Percentiles rank a stretch among this genome's conserved stretches.
Conservation (phyloP, 306 rosid species). For the Inga leiocalycina region DNA sequence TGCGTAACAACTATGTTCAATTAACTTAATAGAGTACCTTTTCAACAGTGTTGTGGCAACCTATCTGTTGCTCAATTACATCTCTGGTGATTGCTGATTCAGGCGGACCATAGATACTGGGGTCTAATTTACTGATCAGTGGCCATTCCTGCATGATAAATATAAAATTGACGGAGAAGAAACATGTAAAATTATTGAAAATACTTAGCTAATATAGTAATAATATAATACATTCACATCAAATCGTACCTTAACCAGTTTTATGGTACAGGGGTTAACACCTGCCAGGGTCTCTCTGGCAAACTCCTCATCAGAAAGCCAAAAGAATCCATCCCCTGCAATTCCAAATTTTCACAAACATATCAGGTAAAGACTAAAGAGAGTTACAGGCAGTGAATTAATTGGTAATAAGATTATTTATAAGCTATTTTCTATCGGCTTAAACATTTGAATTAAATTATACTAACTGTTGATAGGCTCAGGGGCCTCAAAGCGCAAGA, state of each 20-base stretch:
- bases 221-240: neutral
- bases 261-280: slow-evolving; percentile 47
- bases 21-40: slow-evolving; percentile 30
- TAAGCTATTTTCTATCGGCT: neutral
- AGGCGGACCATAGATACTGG: slow-evolving; percentile 49
- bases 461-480: slow-evolving; percentile 46
- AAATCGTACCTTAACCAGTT: slow-evolving; percentile 44
- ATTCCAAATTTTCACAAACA: slow-evolving; percentile 13
- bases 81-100: slow-evolving; percentile 58
- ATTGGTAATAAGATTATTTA: neutral
- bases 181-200: neutral
- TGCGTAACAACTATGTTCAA: neutral
- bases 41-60: slow-evolving; percentile 42
- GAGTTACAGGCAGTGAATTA: neutral
- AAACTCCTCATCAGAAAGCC: slow-evolving; percentile 80
- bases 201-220: neutral
- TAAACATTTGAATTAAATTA: neutral
- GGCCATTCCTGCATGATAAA: slow-evolving; percentile 51
- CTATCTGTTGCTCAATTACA: slow-evolving; percentile 43
- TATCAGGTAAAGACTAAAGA: slow-evolving; percentile 8
- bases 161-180: neutral
- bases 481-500: slow-evolving; percentile 56
- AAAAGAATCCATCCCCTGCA: slow-evolving; percentile 78
- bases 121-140: slow-evolving; percentile 40
- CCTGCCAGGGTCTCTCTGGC: slow-evolving; percentile 63